These are phyloP conservation scores for Phytophthora megakarya DNA, from an alignment of 352 stramenopile species.

Conservation along the genomic window DNA sequence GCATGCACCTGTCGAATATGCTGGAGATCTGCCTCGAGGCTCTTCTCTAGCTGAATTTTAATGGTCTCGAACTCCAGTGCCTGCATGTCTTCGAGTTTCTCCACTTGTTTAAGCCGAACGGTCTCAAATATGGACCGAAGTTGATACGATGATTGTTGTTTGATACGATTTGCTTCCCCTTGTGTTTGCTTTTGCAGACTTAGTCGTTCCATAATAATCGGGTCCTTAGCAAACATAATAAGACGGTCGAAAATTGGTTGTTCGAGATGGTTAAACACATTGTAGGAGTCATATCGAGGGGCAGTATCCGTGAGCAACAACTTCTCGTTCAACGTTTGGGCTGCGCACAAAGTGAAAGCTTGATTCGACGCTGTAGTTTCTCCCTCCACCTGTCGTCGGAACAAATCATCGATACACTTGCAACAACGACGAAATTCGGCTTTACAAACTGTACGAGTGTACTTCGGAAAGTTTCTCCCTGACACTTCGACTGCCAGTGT, in stretches of 20 bases:
- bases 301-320: conserved; percentile 66
- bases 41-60: conserved; percentile 50
- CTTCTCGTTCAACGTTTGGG: conserved; percentile 47
- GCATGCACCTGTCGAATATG: conserved; percentile 72
- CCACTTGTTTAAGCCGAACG: conserved; percentile 41
- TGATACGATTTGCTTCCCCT: conserved; percentile 52
- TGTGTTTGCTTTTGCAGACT: conserved; percentile 57
- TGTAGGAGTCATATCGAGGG: conserved; percentile 56
- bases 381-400: conserved; percentile 30
- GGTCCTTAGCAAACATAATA: conserved; percentile 69
- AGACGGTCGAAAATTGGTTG: conserved; percentile 71
- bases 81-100: conserved; percentile 48
- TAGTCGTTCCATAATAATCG: conserved; percentile 60
- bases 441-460: conserved; percentile 56
- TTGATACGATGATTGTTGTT: conserved; percentile 49
- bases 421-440: conserved; percentile 54
- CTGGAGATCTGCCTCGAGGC: conserved; percentile 63
- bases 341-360: conserved; percentile 54
- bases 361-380: conserved; percentile 43
- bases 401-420: conserved; percentile 59
- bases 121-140: conserved; percentile 55
- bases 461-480: conserved; percentile 68
- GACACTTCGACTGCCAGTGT: conserved; percentile 59
- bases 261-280: conserved; percentile 75
- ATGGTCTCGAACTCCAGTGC: conserved; percentile 45